These are phyloP conservation scores for Geranomyces variabilis DNA, from an alignment of 192 early-diverging fungal species.

Conservation along the genomic window DNA sequence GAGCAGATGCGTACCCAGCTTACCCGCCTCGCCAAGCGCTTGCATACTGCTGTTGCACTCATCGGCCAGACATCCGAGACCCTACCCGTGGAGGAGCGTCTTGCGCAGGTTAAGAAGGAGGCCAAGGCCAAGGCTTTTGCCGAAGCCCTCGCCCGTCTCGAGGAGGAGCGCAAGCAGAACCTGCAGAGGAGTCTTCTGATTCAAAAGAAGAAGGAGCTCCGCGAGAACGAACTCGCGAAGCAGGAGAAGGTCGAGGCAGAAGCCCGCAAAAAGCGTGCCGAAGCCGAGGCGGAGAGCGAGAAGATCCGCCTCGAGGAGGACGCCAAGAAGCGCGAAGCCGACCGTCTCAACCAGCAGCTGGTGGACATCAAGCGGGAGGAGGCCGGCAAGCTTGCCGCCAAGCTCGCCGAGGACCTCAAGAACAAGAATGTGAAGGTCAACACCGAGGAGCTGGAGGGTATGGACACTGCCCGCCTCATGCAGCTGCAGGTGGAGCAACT, in stretches of 20 bases:
- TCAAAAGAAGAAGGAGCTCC: conserved; percentile 88
- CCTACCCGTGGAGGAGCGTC: conserved; percentile 60
- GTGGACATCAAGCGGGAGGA: conserved; percentile 81
- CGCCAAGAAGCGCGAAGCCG: conserved; percentile 76
- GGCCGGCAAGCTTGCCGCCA: conserved; percentile 83
- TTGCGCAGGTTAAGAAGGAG: conserved; percentile 66
- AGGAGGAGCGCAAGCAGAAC: conserved; percentile 81
- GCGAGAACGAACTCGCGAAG: conserved; percentile 45
- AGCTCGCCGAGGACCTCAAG: conserved; percentile 54
- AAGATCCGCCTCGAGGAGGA: conserved; percentile 85
- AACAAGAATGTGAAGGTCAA: conserved; percentile 59
- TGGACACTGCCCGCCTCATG: conserved; percentile 79
- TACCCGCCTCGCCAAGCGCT: conserved; percentile 78
- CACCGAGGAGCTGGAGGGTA: conserved; percentile 70
- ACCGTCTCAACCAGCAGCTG: conserved; percentile 74
- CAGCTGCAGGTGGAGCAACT: conserved; percentile 87
- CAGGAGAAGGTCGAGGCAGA: conserved; percentile 46
- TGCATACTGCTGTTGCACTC: conserved; percentile 83
- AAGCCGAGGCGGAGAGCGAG: conserved; percentile 83
- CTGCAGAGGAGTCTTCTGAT: conserved; percentile 83
- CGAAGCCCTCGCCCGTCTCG: conserved; percentile 70
- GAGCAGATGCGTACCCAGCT: conserved; percentile 95
- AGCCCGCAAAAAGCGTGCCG: conserved; percentile 55
- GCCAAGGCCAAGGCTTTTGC: conserved; percentile 70
- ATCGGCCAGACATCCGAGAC: conserved; percentile 47